Evolutionary conservation across 805 yeast species (phyloP).

Genomic region (Metschnikowia picachoensis): DNA sequence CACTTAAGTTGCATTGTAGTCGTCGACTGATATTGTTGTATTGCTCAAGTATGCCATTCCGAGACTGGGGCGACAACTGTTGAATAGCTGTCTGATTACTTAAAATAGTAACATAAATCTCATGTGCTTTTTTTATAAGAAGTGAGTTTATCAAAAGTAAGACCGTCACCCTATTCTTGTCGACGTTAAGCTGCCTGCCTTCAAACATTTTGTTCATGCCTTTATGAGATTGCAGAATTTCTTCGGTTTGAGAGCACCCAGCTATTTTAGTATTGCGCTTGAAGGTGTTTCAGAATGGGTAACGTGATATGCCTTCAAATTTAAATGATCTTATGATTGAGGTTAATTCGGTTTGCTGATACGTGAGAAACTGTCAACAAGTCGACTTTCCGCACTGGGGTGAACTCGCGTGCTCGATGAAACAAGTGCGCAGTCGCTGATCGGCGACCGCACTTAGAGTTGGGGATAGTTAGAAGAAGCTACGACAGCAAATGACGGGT

Average conservation of each 20-base stretch:
- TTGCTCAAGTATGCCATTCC: conserved; percentile 30
- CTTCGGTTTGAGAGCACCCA: too few species aligned
- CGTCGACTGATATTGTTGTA: conserved; percentile 40
- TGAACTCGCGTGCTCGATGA: too few species aligned
- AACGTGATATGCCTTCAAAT: too few species aligned
- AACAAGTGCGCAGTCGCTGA: too few species aligned
- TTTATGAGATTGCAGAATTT: background rate
- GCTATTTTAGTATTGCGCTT: too few species aligned
- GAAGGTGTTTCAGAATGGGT: too few species aligned
- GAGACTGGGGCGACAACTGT: conserved; percentile 30
- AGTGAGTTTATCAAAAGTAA: conserved; percentile 40
- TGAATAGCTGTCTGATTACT: conserved; percentile 33
- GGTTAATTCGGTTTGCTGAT: background rate
- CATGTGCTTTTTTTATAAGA: conserved; percentile 39
- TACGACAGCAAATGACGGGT: too few species aligned
- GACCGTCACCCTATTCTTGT: conserved; percentile 41
- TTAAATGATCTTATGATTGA: too few species aligned
- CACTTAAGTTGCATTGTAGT: conserved; percentile 40
- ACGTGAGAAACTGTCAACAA: too few species aligned
- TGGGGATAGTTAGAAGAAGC: too few species aligned
- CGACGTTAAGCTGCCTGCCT: conserved; percentile 22
- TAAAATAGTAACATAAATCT: conserved; percentile 32
- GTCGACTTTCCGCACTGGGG: too few species aligned
- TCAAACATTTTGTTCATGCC: conserved; percentile 10
- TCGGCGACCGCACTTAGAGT: too few species aligned